These are phyloP conservation scores for Fomes fomentarius DNA, from an alignment of 1,284 basidiomycete species.

Conservation along the genomic window DNA sequence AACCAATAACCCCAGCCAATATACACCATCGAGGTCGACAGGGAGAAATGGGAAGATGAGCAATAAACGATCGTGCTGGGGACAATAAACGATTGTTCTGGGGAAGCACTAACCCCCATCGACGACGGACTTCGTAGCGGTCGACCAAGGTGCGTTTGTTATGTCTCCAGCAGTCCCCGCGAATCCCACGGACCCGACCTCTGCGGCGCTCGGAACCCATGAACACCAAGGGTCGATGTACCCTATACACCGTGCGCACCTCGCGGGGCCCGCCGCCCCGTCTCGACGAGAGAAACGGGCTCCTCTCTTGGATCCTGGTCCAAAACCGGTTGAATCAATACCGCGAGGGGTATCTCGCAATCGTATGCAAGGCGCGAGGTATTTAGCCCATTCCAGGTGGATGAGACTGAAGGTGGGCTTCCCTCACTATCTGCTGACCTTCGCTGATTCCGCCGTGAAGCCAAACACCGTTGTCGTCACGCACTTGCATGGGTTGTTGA, in stretches of 20 bases:
- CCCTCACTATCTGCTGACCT: neutral
- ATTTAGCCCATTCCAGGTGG: conserved; percentile 93
- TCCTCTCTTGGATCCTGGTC: no score
- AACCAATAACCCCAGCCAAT: conserved; percentile 92
- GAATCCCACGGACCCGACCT: neutral
- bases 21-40: conserved; percentile 83
- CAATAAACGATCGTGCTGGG: conserved; percentile 78
- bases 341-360: conserved; percentile 88
- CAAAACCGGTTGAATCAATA: conserved; percentile 68
- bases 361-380: conserved; percentile 87
- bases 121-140: conserved; percentile 85
- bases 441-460: neutral
- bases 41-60: conserved; percentile 81
- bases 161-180: neutral
- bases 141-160: conserved; percentile 83
- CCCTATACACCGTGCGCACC: conserved; percentile 85
- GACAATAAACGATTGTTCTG: no score
- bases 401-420: conserved; percentile 77
- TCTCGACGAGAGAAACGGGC: conserved; percentile 83
- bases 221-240: conserved; percentile 71
- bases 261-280: conserved; percentile 91
- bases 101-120: conserved; percentile 82
- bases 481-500: no score
- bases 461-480: no score
- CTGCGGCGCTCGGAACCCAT: conserved; percentile 59